Percentiles rank a stretch among this genome's conserved stretches.
These are phyloP conservation scores for Boletus vermiculosoides DNA, from an alignment of 768 basidiomycete genomes.

Conservation along the genomic window DNA sequence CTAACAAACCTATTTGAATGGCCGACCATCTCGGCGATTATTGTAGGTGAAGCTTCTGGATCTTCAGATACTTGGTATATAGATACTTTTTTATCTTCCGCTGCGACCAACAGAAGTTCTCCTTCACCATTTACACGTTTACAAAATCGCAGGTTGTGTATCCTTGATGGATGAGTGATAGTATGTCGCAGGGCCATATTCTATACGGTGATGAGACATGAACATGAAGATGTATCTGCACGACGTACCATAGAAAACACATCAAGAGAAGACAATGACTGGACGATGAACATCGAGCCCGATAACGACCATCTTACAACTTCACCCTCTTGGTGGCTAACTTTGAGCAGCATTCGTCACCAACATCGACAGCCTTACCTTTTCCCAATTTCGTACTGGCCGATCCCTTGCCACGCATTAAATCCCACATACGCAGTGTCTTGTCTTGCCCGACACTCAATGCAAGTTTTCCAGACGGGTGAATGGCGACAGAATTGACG, in stretches of 20 bases:
- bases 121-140: slow-evolving; percentile 52
- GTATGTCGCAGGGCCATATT: slow-evolving; percentile 75
- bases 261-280: slow-evolving; percentile 72
- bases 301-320: slow-evolving; percentile 83
- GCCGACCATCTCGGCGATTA: slow-evolving; percentile 75
- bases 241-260: slow-evolving; percentile 71
- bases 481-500: slow-evolving; percentile 86
- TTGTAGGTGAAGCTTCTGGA: slow-evolving; percentile 43
- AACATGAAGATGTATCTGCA: not conserved
- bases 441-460: slow-evolving; percentile 89
- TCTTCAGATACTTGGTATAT: slow-evolving; percentile 64
- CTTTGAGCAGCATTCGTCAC: not conserved
- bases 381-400: slow-evolving; percentile 88
- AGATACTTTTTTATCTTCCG: slow-evolving; percentile 87
- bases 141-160: slow-evolving; percentile 83
- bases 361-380: slow-evolving; percentile 45
- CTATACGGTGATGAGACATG: slow-evolving; percentile 38
- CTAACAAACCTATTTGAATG: slow-evolving; percentile 75
- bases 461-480: slow-evolving; percentile 90
- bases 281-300: slow-evolving; percentile 79
- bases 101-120: slow-evolving; percentile 78
- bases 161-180: slow-evolving; percentile 73
- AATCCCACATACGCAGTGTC: slow-evolving; percentile 96
- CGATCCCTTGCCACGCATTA: slow-evolving; percentile 90
- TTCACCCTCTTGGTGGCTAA: slow-evolving; percentile 69